Base-by-base conservation (phyloP, 116 monocot species). In the Trichopus zeylanicus region DNA sequence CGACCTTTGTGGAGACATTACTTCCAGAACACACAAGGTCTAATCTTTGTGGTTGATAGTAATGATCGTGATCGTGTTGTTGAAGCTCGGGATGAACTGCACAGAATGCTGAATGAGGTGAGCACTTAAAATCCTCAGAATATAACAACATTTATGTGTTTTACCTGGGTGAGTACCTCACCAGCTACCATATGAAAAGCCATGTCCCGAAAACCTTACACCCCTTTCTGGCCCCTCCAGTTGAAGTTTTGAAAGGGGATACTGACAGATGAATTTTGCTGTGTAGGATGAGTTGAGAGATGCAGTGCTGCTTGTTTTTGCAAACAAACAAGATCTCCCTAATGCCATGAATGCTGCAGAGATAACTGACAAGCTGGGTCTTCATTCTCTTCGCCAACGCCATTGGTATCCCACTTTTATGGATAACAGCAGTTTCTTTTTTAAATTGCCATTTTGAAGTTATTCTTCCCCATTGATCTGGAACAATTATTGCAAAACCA, bases 321-420 rank as follows among this genome's bases (percentile, higher is more conserved):
- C 69, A 13, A 69, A 69, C 61, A 69, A 69, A 54, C 71, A 71
- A 64, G 71, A 71, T 71, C 63, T 63, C 24, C 71, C 71, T 3
- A 64, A 64, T 57, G 57, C 57, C 19, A 55, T 55, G 55, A 53
- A 53, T 26, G 52, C 52, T 0, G 52, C 52, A 9, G 52, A 53
- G 52, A 53, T 53, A 23, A 53, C 52, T 53, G 52, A 53, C 26
- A 53, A 53, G 52, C 52, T 53, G 20, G 52, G 52, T 13, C 52
- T 53, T 23, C 52, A 53, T 26, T 53, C 52, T 26, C 52, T 53
- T 26, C 52, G 52, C 52, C 52, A 53, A 24, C 55, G 55, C 29
- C 55, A 55, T 30, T 55, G 55, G 55, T 55, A 29, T n/a, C n/a
- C n/a, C n/a, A n/a, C n/a, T n/a, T n/a, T n/a, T n/a, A n/a, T n/a